Conservation (phyloP, 495 filamentous ascomycete genomes). For the Entonaema liquescens region DNA sequence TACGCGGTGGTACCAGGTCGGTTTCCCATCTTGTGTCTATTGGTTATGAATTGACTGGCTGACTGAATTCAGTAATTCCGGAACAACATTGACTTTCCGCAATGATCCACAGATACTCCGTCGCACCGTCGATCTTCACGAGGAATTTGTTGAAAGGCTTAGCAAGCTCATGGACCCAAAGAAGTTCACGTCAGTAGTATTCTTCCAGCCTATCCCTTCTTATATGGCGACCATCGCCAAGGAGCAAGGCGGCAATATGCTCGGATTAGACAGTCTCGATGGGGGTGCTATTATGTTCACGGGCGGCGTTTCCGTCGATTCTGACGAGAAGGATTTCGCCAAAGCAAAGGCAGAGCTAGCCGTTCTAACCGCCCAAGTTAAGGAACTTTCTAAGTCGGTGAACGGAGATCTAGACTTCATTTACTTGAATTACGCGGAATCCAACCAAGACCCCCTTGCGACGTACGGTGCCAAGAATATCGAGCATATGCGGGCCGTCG, state of each 20-base stretch:
- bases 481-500: slow-evolving; percentile 50
- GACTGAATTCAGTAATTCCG: slow-evolving; percentile 11
- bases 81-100: slow-evolving; percentile 29
- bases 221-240: slow-evolving; percentile 35
- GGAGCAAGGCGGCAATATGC: slow-evolving; percentile 47
- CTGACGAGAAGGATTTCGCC: slow-evolving; percentile 13
- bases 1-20: slow-evolving; percentile 20
- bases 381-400: slow-evolving; percentile 28
- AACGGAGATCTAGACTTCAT: slow-evolving; percentile 44
- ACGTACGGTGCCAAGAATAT: slow-evolving; percentile 59
- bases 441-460: slow-evolving; percentile 54
- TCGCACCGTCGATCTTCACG: slow-evolving; percentile 19
- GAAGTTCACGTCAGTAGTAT: slow-evolving; percentile 23
- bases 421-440: slow-evolving; percentile 57
- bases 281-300: slow-evolving; percentile 37
- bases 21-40: not conserved
- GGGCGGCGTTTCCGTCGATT: slow-evolving; percentile 13
- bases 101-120: slow-evolving; percentile 31
- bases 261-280: slow-evolving; percentile 39
- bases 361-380: slow-evolving; percentile 26
- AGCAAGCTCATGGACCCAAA: slow-evolving; percentile 1
- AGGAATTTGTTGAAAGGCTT: slow-evolving; percentile 29
- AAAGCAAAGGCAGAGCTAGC: slow-evolving; percentile 21
- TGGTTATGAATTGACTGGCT: not conserved
- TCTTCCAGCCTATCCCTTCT: slow-evolving; percentile 48